A percentile compares a stretch with the other conserved stretches of the same genome.
Evolutionary conservation across 2,329 filamentous ascomycete genomes (phyloP).

Genomic region (Clarireedia paspali): DNA sequence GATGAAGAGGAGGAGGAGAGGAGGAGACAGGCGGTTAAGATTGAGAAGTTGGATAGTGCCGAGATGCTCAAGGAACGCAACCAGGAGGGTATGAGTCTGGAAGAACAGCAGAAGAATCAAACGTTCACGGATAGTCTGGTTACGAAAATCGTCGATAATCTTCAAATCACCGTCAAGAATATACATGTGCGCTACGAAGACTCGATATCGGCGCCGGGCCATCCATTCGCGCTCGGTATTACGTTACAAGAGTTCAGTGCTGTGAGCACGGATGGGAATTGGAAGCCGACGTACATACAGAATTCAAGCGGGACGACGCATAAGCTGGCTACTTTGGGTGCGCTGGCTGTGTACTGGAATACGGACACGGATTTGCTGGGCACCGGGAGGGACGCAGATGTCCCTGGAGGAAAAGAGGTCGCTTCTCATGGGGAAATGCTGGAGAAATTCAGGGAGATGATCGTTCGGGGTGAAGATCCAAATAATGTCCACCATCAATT

Average conservation of each 20-base stretch:
- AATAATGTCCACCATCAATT: constrained; percentile 65
- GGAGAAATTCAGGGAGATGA: constrained; percentile 67
- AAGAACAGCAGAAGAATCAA: constrained; percentile 96
- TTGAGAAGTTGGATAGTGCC: constrained; percentile 96
- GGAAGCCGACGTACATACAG: constrained; percentile 94
- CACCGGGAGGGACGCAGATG: constrained; percentile 65
- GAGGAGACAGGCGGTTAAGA: constrained; percentile 84
- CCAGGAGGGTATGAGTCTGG: constrained; percentile 84
- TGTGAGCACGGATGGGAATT: constrained; percentile 88
- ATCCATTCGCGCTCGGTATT: constrained; percentile 87
- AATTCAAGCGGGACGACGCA: constrained; percentile 76
- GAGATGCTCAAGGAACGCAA: constrained; percentile 89
- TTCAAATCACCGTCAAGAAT: constrained; percentile 96
- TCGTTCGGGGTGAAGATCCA: constrained; percentile 60
- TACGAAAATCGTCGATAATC: constrained; percentile 95
- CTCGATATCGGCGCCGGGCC: constrained; percentile 86
- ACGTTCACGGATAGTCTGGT: constrained; percentile 93
- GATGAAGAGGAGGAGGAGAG: constrained; percentile 87
- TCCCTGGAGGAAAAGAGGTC: constrained; percentile 47
- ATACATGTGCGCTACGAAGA: constrained; percentile 98
- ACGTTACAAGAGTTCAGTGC: constrained; percentile 96
- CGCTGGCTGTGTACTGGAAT: constrained; percentile 95
- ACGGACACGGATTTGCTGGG: constrained; percentile 83
- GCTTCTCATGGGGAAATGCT: constrained; percentile 72
- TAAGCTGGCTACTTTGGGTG: constrained; percentile 86